phyloP scores from a whole-genome alignment of 1,284 basidiomycete genomes.

The Bjerkandera adusta region DNA sequence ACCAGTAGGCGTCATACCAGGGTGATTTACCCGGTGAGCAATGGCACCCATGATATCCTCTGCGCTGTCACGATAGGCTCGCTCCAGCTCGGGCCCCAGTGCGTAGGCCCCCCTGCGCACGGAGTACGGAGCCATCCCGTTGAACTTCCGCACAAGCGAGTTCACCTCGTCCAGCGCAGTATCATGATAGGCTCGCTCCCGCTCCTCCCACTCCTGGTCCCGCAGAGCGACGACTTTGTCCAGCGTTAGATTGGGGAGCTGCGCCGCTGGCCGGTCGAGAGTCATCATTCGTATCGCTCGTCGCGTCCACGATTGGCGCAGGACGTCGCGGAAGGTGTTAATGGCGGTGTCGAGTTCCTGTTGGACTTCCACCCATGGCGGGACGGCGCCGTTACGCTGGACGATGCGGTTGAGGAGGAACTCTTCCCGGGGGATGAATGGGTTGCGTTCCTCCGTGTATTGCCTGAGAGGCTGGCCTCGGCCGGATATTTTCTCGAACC shows the following conservation, averaged over 20 bases:
- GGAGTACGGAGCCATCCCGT: conserved; percentile 74
- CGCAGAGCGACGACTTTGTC: conserved; percentile 46
- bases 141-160: conserved; percentile 73
- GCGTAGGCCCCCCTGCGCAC: conserved; percentile 63
- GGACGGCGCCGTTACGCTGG: conserved; percentile 79
- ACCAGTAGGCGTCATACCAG: too few relatives aligned
- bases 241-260: conserved; percentile 44
- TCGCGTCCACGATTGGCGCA: conserved; percentile 67
- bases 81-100: conserved; percentile 56
- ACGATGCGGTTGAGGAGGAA: conserved; percentile 90
- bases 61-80: conserved; percentile 49
- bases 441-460: conserved; percentile 72
- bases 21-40: conserved; percentile 28
- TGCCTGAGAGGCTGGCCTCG: conserved; percentile 68
- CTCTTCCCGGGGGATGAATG: conserved; percentile 77
- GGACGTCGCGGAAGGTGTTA: conserved; percentile 58
- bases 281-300: conserved; percentile 62
- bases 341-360: conserved; percentile 58
- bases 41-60: conserved; percentile 52
- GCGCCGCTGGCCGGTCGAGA: conserved; percentile 39
- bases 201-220: conserved; percentile 73
- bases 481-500: conserved; percentile 74
- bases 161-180: conserved; percentile 72
- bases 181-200: conserved; percentile 72
- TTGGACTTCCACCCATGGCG: conserved; percentile 92